Base-by-base conservation (phyloP, 441 rosid species). In the Croton setiger region DNA sequence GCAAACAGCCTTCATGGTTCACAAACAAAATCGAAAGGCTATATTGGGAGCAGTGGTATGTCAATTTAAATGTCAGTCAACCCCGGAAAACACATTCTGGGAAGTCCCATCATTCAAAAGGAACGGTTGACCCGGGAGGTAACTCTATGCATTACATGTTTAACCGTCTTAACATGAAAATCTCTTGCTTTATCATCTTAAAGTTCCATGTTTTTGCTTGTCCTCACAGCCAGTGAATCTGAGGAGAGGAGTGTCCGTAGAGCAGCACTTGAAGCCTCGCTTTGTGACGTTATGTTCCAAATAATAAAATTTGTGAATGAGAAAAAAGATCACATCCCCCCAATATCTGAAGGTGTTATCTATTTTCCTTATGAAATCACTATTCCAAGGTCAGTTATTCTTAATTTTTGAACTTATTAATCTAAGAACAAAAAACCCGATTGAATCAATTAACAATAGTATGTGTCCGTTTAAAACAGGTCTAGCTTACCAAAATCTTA, bases 281-380 rank as follows among this genome's bases (percentile, higher is more conserved):
- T 94, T 56, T 89, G 78, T 48, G 96, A 94, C 53, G 98, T 88
- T 71, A 67, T 94, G 64, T 92, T 92, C 87, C 99, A 94, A 71
- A 85, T 92, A 69, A 88, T 94, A 70, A 94, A 83, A 75, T 94
- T 88, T 74, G 98, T 87, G 74, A 94, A 92, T 66, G 98, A 88
- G 82, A 94, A 94, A 75, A 94, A 88, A 70, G 98, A 92, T 64
- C 98, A 94, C n/a, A 87, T 94, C 56, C 99, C 98, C 63, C 83
- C 97, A 6, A 86, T 94, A 74, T 76, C 90, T 2, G 98, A 94
- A 44, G 86, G 90, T n/a, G 86, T 83, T 12, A 66, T 87, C 75
- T 86, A 87, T 78, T 94, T 87, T 75, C 98, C 98, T 6, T 85
- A 84, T 70, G 99, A 92, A 75, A 87, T 94, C 72, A 79, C 87